A percentile compares a stretch with the other conserved stretches of the same genome.
phyloP scores from a whole-genome alignment of 2,329 filamentous ascomycete genomes.

The Helminthosporium solani region DNA sequence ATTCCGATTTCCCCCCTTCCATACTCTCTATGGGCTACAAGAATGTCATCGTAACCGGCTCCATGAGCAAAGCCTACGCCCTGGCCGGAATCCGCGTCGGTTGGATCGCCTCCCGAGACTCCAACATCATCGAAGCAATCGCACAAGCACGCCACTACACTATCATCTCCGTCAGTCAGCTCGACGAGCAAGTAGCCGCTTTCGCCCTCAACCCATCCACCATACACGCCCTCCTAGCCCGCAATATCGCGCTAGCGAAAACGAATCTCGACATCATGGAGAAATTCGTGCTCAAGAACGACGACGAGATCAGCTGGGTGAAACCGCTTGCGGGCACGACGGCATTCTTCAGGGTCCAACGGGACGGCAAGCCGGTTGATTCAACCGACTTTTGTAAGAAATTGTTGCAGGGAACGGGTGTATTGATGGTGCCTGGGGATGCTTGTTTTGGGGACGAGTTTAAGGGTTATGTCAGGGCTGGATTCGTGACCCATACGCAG shows the following conservation, averaged over 20 bases:
- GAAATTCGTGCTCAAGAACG: slow-evolving; percentile 65
- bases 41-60: slow-evolving; percentile 71
- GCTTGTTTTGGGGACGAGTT: slow-evolving; percentile 72
- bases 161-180: slow-evolving; percentile 78
- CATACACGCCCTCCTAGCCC: slow-evolving; percentile 61
- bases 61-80: slow-evolving; percentile 82
- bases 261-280: slow-evolving; percentile 68
- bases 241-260: slow-evolving; percentile 67
- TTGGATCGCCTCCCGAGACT: slow-evolving; percentile 73
- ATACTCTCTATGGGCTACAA: slow-evolving; percentile 70
- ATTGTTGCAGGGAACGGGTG: slow-evolving; percentile 67
- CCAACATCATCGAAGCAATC: slow-evolving; percentile 62
- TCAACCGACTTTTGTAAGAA: slow-evolving; percentile 71
- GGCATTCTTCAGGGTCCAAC: slow-evolving; percentile 70
- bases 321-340: slow-evolving; percentile 78
- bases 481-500: slow-evolving; percentile 71
- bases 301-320: slow-evolving; percentile 66
- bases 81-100: slow-evolving; percentile 79
- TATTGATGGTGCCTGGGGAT: slow-evolving; percentile 73
- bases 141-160: slow-evolving; percentile 75
- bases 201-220: slow-evolving; percentile 69
- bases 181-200: slow-evolving; percentile 76
- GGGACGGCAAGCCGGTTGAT: slow-evolving; percentile 63
- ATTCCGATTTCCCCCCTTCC: slow-evolving; percentile 63
- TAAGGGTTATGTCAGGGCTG: slow-evolving; percentile 73